Evolutionary conservation across 768 basidiomycete genomes (phyloP).

Genomic region (Pisolithus orientalis): DNA sequence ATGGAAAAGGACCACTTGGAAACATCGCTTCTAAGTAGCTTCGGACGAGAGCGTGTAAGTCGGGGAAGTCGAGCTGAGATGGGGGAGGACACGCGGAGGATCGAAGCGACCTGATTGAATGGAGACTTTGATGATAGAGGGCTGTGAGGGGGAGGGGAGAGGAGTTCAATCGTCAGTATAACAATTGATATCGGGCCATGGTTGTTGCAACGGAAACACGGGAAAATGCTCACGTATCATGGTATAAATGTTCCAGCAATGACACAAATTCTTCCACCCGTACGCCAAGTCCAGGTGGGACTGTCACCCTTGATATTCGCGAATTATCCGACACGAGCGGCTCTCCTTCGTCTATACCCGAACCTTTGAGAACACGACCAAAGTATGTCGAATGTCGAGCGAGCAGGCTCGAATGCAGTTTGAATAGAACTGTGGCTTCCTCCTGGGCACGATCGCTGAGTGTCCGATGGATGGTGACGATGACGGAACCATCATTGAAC

Average conservation of each 20-base stretch:
- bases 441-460: not conserved
- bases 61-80: slow-evolving; percentile 50
- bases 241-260: slow-evolving; percentile 60
- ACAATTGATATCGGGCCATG: not conserved
- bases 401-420: slow-evolving; percentile 49
- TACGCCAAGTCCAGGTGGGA: slow-evolving; percentile 36
- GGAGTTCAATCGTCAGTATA: not conserved
- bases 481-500: slow-evolving; percentile 61
- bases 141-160: slow-evolving; percentile 24
- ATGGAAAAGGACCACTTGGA: slow-evolving; percentile 41
- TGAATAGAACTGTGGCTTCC: slow-evolving; percentile 36
- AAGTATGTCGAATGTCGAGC: slow-evolving; percentile 41
- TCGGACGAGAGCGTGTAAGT: slow-evolving; percentile 41
- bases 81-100: slow-evolving; percentile 56
- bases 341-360: no score
- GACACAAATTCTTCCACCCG: slow-evolving; percentile 44
- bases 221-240: slow-evolving; percentile 50
- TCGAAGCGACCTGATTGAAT: slow-evolving; percentile 42
- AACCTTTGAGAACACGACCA: not conserved
- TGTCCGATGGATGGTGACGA: slow-evolving; percentile 37
- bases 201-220: not conserved
- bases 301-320: slow-evolving; percentile 13
- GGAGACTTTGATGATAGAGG: slow-evolving; percentile 38
- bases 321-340: not conserved
- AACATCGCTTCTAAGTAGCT: slow-evolving; percentile 40